These are phyloP conservation scores for Dictyostelium citrinum DNA, from an alignment of 78 protist genomes.

Conservation along the genomic window DNA sequence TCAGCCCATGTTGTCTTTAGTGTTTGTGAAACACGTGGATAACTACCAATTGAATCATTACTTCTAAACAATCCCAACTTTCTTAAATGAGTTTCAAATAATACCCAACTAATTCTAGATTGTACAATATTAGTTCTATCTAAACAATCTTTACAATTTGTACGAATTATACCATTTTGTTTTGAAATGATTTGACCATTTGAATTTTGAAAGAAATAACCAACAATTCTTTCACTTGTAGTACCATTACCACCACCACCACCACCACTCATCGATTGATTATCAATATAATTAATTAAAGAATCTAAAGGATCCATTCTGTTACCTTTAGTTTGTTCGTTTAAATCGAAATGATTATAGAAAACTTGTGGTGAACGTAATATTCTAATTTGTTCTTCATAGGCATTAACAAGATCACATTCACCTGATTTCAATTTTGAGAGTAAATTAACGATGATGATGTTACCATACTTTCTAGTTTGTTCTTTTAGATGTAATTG, in stretches of 20 bases:
- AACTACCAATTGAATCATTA: background rate
- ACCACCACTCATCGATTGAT: background rate
- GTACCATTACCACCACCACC: background rate
- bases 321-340: slow-evolving; percentile 64
- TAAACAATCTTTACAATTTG: slow-evolving; percentile 95
- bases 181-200: background rate
- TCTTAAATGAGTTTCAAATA: slow-evolving; percentile 39
- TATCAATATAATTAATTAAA: slow-evolving; percentile 19
- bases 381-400: slow-evolving; percentile 44
- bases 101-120: slow-evolving; percentile 33
- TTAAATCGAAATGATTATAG: slow-evolving; percentile 70
- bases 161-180: slow-evolving; percentile 86
- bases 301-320: slow-evolving; percentile 50
- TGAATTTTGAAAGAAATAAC: slow-evolving; percentile 32
- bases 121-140: slow-evolving; percentile 95
- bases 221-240: background rate
- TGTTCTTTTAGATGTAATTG: slow-evolving; percentile 78
- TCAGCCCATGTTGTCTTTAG: slow-evolving; percentile 86
- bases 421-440: slow-evolving; percentile 45
- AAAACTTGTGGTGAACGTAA: slow-evolving; percentile 1
- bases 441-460: slow-evolving; percentile 74
- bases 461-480: slow-evolving; percentile 48
- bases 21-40: background rate
- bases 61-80: background rate
- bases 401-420: slow-evolving; percentile 15